A percentile compares a stretch with the other conserved stretches of the same genome.
Conservation (phyloP, 257 asterid genomes). For the Cordia subcordata region DNA sequence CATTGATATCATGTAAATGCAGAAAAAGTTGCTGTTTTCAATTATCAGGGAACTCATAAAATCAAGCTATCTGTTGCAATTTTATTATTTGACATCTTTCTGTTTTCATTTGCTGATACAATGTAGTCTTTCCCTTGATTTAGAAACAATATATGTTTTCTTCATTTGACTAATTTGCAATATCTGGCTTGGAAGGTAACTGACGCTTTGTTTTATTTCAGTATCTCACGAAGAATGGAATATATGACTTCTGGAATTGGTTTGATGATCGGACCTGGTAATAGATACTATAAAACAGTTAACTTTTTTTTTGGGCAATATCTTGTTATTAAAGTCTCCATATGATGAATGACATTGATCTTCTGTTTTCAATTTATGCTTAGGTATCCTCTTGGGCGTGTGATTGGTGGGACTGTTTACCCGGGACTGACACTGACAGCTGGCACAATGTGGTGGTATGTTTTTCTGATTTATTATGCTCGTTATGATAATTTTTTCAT, state of each 20-base stretch:
- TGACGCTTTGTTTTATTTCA: slow-evolving; percentile 43
- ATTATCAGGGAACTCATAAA: too few species aligned
- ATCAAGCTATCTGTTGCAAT: neutral
- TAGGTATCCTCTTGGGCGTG: slow-evolving; percentile 99
- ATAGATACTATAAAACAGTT: slow-evolving; percentile 16
- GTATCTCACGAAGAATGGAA: slow-evolving; percentile 86
- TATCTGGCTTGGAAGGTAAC: slow-evolving; percentile 18
- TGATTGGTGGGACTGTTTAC: slow-evolving; percentile 98
- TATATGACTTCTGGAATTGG: slow-evolving; percentile 99
- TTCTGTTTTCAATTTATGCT: slow-evolving; percentile 1
- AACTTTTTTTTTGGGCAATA: neutral
- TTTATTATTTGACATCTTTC: too few species aligned
- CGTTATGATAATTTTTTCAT: neutral
- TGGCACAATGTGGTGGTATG: slow-evolving; percentile 63
- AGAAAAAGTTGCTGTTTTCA: too few species aligned
- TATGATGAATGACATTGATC: neutral
- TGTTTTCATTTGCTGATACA: neutral
- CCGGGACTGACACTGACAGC: slow-evolving; percentile 98
- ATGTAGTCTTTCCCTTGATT: neutral
- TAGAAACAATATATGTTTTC: neutral
- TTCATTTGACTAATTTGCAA: neutral
- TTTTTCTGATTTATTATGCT: neutral
- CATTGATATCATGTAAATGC: too few species aligned
- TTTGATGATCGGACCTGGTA: slow-evolving; percentile 99
- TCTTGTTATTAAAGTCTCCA: neutral